Evolutionary conservation across 371 early-diverging fungal genomes (phyloP).

Genomic region (Blakeslea trispora): DNA sequence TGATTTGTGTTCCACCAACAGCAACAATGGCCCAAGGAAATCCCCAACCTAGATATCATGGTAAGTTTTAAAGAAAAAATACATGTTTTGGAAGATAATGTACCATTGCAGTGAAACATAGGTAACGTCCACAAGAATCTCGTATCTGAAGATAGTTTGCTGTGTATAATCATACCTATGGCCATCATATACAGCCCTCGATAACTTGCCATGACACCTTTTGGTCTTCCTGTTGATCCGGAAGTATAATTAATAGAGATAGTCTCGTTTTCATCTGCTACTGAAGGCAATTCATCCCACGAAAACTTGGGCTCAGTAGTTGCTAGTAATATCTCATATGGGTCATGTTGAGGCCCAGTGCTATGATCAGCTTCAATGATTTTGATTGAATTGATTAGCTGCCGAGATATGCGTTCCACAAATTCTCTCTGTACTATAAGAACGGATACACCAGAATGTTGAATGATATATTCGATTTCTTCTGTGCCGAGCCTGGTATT

Average conservation of each 20-base stretch:
- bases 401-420: conserved; percentile 9
- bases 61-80: background rate
- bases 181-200: conserved; percentile 60
- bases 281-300: conserved; percentile 56
- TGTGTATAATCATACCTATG: conserved; percentile 54
- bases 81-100: background rate
- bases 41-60: conserved; percentile 58
- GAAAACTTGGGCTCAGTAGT: conserved; percentile 14
- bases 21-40: conserved; percentile 68
- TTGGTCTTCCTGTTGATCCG: conserved; percentile 69
- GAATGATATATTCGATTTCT: conserved; percentile 66
- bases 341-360: too few species aligned
- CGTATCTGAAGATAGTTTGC: conserved; percentile 44
- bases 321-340: conserved; percentile 53
- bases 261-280: conserved; percentile 52
- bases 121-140: conserved; percentile 66
- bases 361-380: conserved; percentile 26
- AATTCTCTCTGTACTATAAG: conserved; percentile 62
- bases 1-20: conserved; percentile 57
- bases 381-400: conserved; percentile 2
- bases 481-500: conserved; percentile 61
- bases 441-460: conserved; percentile 55
- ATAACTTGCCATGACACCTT: conserved; percentile 48
- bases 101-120: conserved; percentile 70
- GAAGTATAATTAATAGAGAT: conserved; percentile 67